Base-by-base conservation (phyloP, 441 rosid genomes). In the Melianthus villosus region DNA sequence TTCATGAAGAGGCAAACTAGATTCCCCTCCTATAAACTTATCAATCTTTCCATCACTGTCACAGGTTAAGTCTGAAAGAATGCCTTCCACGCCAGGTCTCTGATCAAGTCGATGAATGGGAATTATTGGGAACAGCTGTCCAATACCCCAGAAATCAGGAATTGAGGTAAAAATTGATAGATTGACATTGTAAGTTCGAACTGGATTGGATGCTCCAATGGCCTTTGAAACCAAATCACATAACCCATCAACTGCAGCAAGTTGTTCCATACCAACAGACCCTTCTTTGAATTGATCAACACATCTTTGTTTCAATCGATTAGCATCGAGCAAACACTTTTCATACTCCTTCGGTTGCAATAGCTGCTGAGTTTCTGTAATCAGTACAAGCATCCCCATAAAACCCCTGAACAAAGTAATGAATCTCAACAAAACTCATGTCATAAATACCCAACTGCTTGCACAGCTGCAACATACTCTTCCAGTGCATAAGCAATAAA, bases 81-180 rank as follows among this genome's bases (percentile, higher is more conserved):
- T 22, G 31, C 93, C 98, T 47, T 67, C 73, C 45, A 64, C 64
- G 3, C 50, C 59, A 2, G 98, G 98, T 72, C 74, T 68, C 48
- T 84, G 67, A 17, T 73, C 94, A 4, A 81, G 69, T 17, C 75
- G 62, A 50, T 89, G 98, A 29, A 89, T 89, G 0, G 98, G 98
- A 28, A 84, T 72, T 1, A 89, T 75, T 5, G 98, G 98, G 40
- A 89, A 89, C 48, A 78, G 42, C 74, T 89, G 98, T 10, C 77
- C 85, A 40, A 89, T 89, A 3, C 89, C 87, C 98, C 98, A 89
- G 54, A 75, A 78, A 71, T 89, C 98, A 17, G 98, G 98, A 60
- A 89, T 84, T 2, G 98, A 89, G 25, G 98, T 83, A 57, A 89
- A 89, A 27, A 89, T 56, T 0, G 98, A 89, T 0, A 89, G 75